Evolutionary conservation across 208 protist species (phyloP).

Genomic region (Wallacemonas sp.): DNA sequence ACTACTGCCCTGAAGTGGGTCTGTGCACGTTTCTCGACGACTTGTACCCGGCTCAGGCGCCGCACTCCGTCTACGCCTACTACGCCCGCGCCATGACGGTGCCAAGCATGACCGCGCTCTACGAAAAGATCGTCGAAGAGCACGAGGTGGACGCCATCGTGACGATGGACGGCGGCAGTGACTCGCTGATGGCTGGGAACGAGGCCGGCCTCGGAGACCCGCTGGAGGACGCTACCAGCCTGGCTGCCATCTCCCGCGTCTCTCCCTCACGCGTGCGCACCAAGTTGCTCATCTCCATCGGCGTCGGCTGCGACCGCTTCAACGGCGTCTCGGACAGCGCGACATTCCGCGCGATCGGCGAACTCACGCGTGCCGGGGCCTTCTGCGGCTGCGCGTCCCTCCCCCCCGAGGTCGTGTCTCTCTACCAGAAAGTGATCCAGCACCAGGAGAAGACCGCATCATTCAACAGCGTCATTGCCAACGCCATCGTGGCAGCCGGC

Average conservation of each 20-base stretch:
- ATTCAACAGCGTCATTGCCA: constrained; percentile 16
- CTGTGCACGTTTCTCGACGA: constrained; percentile 26
- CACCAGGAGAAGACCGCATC: neutral
- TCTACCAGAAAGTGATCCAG: constrained; percentile 11
- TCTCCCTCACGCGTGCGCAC: constrained; percentile 7
- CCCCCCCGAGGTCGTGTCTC: neutral
- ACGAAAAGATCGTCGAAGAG: neutral
- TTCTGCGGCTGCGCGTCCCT: constrained; percentile 19
- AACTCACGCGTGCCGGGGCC: constrained; percentile 17
- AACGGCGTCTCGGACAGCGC: constrained; percentile 21
- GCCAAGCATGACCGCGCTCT: constrained; percentile 1
- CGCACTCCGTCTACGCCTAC: constrained; percentile 21
- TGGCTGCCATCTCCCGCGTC: constrained; percentile 18
- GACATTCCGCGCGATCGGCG: constrained; percentile 18
- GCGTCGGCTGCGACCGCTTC: constrained; percentile 21
- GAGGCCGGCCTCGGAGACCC: constrained; percentile 22
- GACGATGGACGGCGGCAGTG: constrained; percentile 21
- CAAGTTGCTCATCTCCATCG: constrained; percentile 13
- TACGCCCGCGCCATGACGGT: constrained; percentile 14
- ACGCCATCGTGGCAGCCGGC: constrained; percentile 15
- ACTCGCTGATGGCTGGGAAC: constrained; percentile 21
- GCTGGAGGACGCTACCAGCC: constrained; percentile 17
- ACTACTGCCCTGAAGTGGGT: constrained; percentile 18
- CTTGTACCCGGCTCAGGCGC: constrained; percentile 19
- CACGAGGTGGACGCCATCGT: constrained; percentile 16